Evolutionary conservation across 2,329 filamentous ascomycete genomes (phyloP).

Genomic region (Coniella lustricola): DNA sequence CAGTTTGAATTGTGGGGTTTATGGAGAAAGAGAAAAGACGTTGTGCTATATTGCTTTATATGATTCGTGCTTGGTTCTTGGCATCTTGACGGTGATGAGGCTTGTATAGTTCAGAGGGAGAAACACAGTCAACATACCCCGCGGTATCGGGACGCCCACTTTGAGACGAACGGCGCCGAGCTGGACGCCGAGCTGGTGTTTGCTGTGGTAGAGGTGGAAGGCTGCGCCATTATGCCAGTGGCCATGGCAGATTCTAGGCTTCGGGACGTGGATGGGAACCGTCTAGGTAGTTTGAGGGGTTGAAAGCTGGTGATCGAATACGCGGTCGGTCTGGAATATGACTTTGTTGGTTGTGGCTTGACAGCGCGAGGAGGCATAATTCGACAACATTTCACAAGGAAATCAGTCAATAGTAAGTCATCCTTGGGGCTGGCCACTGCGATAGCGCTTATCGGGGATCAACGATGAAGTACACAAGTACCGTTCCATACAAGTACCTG

Average conservation of each 20-base stretch:
- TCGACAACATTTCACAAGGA: background rate
- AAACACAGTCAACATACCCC: conserved; percentile 40
- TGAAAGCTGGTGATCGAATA: too few species aligned
- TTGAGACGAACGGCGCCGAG: conserved; percentile 38
- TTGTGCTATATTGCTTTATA: too few species aligned
- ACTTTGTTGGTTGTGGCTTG: too few species aligned
- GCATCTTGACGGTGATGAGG: background rate
- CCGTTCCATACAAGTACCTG: too few species aligned
- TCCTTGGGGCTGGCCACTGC: background rate
- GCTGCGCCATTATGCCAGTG: conserved; percentile 28
- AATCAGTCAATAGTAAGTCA: background rate
- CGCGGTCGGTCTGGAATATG: too few species aligned
- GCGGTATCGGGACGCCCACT: conserved; percentile 55
- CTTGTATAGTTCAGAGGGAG: background rate
- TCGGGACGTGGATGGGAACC: background rate
- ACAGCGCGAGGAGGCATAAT: background rate
- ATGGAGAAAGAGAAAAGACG: too few species aligned
- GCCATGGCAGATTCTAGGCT: conserved; percentile 25
- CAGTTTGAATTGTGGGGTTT: too few species aligned
- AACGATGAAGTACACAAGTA: too few species aligned
- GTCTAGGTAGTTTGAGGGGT: too few species aligned
- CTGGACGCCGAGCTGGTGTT: conserved; percentile 19
- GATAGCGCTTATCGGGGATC: background rate
- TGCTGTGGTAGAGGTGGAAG: conserved; percentile 10
- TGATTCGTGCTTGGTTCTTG: background rate